These are phyloP conservation scores for Lotmaria passim DNA, from an alignment of 208 protist species.

Conservation along the genomic window DNA sequence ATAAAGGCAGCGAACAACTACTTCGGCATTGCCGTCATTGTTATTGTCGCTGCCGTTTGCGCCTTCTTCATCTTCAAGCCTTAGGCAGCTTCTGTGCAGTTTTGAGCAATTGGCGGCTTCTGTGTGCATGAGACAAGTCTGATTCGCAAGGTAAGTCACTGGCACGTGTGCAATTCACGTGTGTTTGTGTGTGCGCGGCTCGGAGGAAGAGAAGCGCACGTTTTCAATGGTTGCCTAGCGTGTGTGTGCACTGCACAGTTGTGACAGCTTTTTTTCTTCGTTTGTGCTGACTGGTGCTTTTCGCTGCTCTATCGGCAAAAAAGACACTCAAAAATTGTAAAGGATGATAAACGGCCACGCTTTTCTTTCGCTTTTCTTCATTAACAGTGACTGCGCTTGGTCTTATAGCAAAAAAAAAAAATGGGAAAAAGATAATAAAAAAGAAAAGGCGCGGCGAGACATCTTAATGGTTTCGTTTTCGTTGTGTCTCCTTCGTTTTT, in stretches of 20 bases:
- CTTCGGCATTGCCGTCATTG: slow-evolving; percentile 45
- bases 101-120: neutral
- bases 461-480: neutral
- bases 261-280: neutral
- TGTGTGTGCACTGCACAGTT: neutral
- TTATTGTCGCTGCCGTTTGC: slow-evolving; percentile 47
- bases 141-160: neutral
- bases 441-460: neutral
- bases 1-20: slow-evolving; percentile 43
- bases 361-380: no score
- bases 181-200: no score
- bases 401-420: neutral
- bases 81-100: slow-evolving; percentile 2
- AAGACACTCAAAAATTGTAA: slow-evolving; percentile 11
- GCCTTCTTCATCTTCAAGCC: slow-evolving; percentile 66
- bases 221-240: no score
- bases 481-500: neutral
- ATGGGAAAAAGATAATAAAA: neutral
- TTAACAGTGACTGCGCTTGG: neutral
- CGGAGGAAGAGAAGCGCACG: no score
- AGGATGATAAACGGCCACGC: neutral
- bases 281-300: neutral
- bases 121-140: no score
- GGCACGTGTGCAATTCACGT: no score
- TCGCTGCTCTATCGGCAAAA: slow-evolving; percentile 11